These are phyloP conservation scores for Abortiporus biennis DNA, from an alignment of 1,284 basidiomycete genomes.

Conservation along the genomic window DNA sequence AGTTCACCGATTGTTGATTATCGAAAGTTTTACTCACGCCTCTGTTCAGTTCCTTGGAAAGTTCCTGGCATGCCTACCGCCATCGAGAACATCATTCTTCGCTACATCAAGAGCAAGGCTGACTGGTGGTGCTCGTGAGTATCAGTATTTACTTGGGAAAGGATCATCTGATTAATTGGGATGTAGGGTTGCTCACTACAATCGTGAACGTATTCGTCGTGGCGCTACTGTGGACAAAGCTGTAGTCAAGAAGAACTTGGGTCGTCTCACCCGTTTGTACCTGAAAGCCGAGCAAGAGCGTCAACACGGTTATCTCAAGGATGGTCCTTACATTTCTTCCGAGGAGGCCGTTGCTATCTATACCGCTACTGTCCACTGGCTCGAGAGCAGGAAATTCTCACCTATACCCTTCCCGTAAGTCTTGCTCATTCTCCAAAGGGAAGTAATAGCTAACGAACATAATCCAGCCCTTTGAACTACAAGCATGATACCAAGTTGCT, in stretches of 20 bases:
- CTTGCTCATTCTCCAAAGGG: conserved; percentile 1
- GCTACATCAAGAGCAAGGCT: conserved; percentile 99
- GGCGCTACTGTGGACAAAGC: conserved; percentile 99
- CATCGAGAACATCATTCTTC: conserved; percentile 98
- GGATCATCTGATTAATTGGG: neutral
- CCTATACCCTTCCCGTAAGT: conserved; percentile 94
- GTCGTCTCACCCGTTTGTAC: conserved; percentile 88
- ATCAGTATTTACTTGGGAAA: conserved; percentile 1
- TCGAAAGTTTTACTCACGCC: neutral
- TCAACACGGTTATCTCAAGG: conserved; percentile 95
- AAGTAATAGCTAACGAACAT: conserved; percentile 6
- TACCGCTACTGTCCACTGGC: conserved; percentile 95
- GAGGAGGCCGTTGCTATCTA: conserved; percentile 98
- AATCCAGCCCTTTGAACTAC: conserved; percentile 79
- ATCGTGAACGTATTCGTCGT: conserved; percentile 90
- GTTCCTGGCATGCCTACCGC: conserved; percentile 97
- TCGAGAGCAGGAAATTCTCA: conserved; percentile 93
- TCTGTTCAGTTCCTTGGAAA: conserved; percentile 77
- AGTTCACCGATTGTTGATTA: conserved; percentile 23
- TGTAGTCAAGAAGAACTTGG: conserved; percentile 94
- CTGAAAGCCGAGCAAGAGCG: conserved; percentile 97
- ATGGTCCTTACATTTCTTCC: conserved; percentile 94
- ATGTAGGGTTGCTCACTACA: conserved; percentile 80
- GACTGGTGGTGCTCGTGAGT: conserved; percentile 98
- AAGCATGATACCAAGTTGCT: conserved; percentile 97